phyloP scores from a whole-genome alignment of 768 basidiomycete genomes.

The Gymnopilus junonius region DNA sequence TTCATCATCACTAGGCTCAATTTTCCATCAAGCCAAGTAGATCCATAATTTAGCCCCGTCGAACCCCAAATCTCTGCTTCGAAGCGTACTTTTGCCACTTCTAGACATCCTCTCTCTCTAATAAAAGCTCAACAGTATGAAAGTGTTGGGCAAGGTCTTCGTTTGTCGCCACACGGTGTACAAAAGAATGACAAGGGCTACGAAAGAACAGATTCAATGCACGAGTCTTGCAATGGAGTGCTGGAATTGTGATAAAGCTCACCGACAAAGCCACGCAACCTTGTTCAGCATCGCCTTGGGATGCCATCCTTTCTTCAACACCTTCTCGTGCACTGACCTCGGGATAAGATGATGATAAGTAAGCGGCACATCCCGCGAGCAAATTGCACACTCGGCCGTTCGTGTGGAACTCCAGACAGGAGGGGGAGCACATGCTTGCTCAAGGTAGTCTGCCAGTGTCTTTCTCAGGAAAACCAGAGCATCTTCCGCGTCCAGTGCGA shows the following conservation, averaged over 20 bases:
- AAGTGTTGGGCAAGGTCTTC: constrained; percentile 55
- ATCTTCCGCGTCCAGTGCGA: constrained; percentile 45
- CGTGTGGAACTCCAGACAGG: constrained; percentile 58
- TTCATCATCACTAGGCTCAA: neutral
- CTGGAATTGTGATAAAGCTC: constrained; percentile 4
- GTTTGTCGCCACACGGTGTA: constrained; percentile 50
- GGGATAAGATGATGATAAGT: constrained; percentile 70
- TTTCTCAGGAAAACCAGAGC: constrained; percentile 44
- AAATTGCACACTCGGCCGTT: constrained; percentile 60
- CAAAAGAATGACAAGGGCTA: constrained; percentile 52
- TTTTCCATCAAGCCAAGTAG: neutral
- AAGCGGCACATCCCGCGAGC: constrained; percentile 56
- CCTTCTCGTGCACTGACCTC: constrained; percentile 55
- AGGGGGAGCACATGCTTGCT: constrained; percentile 50
- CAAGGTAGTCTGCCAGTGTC: constrained; percentile 45
- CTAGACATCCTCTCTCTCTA: constrained; percentile 57
- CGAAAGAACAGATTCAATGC: neutral
- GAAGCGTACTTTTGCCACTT: constrained; percentile 60
- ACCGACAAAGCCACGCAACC: constrained; percentile 66
- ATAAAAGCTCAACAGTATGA: constrained; percentile 53
- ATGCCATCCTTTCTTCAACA: constrained; percentile 63
- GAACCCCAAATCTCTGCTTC: constrained; percentile 43
- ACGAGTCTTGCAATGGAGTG: no score
- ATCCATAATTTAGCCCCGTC: constrained; percentile 12
- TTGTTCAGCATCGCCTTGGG: constrained; percentile 53